Conservation (phyloP, 2,329 filamentous ascomycete species). For the Trichoderma asperellum region DNA sequence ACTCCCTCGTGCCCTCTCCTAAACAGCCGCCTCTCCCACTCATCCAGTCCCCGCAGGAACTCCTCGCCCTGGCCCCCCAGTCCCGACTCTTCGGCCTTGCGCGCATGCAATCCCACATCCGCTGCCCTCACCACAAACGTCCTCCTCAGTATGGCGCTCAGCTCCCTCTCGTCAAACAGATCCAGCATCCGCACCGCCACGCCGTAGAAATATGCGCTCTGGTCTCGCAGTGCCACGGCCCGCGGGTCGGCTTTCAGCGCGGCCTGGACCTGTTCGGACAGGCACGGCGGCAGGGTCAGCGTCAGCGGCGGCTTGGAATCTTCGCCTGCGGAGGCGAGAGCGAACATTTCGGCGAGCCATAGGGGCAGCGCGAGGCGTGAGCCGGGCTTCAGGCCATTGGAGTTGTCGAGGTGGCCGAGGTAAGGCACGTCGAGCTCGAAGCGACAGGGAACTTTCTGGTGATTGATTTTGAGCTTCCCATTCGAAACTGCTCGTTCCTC, state of each 20-base stretch:
- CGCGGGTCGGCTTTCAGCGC: conserved; percentile 89
- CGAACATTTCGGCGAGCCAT: conserved; percentile 94
- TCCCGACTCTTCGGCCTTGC: conserved; percentile 71
- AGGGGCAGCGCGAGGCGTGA: conserved; percentile 83
- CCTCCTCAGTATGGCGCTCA: conserved; percentile 74
- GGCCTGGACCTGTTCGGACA: conserved; percentile 80
- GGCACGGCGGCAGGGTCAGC: conserved; percentile 77
- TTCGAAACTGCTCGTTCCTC: no score
- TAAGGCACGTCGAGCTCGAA: conserved; percentile 89
- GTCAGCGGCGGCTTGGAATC: conserved; percentile 67
- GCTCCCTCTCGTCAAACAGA: conserved; percentile 78
- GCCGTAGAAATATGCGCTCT: conserved; percentile 86
- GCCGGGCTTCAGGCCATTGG: conserved; percentile 74
- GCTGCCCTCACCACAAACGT: conserved; percentile 81
- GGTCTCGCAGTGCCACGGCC: conserved; percentile 79
- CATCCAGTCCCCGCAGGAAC: conserved; percentile 85
- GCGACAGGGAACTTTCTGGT: conserved; percentile 89
- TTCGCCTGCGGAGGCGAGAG: conserved; percentile 61
- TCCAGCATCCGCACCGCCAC: conserved; percentile 85
- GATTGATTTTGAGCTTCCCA: neutral
- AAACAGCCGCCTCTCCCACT: conserved; percentile 82
- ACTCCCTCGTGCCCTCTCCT: conserved; percentile 73
- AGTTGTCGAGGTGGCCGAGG: conserved; percentile 85
- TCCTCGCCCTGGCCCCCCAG: conserved; percentile 68
- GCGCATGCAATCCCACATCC: conserved; percentile 85